Evolutionary conservation across 192 early-diverging fungal genomes (phyloP).

Genomic region (Haplosporangium gracile): DNA sequence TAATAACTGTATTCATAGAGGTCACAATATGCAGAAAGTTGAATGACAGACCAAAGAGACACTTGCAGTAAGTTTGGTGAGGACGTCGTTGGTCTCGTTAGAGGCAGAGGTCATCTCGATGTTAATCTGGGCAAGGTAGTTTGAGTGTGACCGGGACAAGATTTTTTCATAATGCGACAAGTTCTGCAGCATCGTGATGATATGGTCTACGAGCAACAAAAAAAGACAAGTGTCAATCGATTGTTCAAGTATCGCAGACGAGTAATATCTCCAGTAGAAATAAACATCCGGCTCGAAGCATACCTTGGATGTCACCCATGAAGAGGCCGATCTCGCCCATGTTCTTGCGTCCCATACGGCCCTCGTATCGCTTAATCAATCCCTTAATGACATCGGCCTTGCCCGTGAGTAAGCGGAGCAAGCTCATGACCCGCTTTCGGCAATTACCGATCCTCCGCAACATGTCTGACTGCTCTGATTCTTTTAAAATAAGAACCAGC

Average conservation of each 20-base stretch:
- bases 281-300: not conserved
- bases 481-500: conserved; percentile 79
- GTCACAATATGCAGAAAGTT: not conserved
- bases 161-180: conserved; percentile 81
- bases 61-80: conserved; percentile 83
- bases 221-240: not conserved
- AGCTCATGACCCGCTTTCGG: conserved; percentile 60
- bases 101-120: conserved; percentile 80
- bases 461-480: conserved; percentile 74
- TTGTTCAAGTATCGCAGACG: not conserved
- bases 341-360: conserved; percentile 50
- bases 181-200: conserved; percentile 83
- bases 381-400: conserved; percentile 71
- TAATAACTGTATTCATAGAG: not conserved
- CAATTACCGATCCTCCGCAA: conserved; percentile 65
- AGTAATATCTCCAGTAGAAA: not conserved
- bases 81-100: conserved; percentile 89
- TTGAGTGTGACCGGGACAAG: conserved; percentile 78
- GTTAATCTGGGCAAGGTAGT: conserved; percentile 83
- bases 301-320: conserved; percentile 83
- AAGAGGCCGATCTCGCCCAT: conserved; percentile 76
- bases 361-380: conserved; percentile 69
- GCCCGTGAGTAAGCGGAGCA: conserved; percentile 62
- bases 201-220: conserved; percentile 68
- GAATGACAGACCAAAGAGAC: not conserved